Base-by-base conservation (phyloP, 345 rosid species). In the Bruguiera gymnorhiza region DNA sequence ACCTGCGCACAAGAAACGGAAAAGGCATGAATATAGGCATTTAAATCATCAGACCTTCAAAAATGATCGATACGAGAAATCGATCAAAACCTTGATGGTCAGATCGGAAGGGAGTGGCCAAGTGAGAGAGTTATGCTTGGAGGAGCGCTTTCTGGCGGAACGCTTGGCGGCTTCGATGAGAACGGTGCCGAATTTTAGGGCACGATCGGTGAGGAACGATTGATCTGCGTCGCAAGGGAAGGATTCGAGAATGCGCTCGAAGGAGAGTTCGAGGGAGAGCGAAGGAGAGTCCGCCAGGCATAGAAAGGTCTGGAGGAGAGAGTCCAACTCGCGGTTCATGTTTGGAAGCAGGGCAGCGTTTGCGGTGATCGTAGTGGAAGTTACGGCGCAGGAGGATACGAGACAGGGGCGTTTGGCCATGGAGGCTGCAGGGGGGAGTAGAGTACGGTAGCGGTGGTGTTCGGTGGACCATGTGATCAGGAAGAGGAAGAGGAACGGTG, bases 101-200 rank as follows among this genome's bases (percentile, higher is more conserved):
- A 92, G 95, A 75, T 92, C 95, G 18, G 88, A 78, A 71, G 95
- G 95, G 21, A 92, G 86, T 50, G 78, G 78, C 98, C 98, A 92
- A 26, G 87, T 65, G 19, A 73, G 52, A 66, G 84, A 85, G 72
- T 92, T 92, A 74, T 88, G 93, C 61, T 60, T 37, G 68, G 89
- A 57, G 71, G 95, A 96, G 62, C 90, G 95, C 31, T 82, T 87
- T 13, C 95, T 74, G 60, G 87, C 74, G 36, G 93, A 88, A 29
- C 85, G 89, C 34, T 84, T 86, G 55, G 86, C 88, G 15, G 93
- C 85, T 62, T 85, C 81, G 23, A 85, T 81, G 71, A 92, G 87
- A 23, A 85, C 66, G 36, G 89, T 80, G 26, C 89, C 88, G n/a
- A 92, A 71, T 46, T 78, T 73, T 66, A 82, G 79, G 16, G 89